phyloP scores from a whole-genome alignment of 177 flowering plant genomes.

The Vitis hybrid region DNA sequence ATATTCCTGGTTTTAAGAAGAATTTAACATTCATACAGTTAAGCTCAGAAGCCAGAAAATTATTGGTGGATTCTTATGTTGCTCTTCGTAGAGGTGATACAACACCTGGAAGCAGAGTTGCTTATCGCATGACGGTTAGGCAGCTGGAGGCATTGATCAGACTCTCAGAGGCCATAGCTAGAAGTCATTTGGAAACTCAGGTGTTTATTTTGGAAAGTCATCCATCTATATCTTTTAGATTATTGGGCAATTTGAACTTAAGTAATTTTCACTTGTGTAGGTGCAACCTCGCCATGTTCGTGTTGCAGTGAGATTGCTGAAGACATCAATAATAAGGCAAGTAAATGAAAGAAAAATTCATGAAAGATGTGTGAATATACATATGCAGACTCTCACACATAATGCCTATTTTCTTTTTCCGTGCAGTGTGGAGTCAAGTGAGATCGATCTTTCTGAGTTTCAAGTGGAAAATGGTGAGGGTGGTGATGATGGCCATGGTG shows the following conservation, averaged over 20 bases:
- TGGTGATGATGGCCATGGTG: conserved; percentile 22
- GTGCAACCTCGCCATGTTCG: conserved; percentile 75
- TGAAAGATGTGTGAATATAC: not conserved
- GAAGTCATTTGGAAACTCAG: conserved; percentile 73
- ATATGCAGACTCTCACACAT: not conserved
- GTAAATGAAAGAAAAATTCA: conserved; percentile 2
- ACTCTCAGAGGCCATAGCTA: conserved; percentile 89
- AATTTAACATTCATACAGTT: conserved; percentile 41
- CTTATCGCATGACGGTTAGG: conserved; percentile 97
- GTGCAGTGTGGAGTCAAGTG: conserved; percentile 89
- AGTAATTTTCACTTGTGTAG: conserved; percentile 30
- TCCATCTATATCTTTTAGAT: too few species aligned
- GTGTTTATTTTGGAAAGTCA: conserved; percentile 24
- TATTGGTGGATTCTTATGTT: conserved; percentile 90
- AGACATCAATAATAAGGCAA: conserved; percentile 92
- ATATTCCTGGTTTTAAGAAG: too few species aligned
- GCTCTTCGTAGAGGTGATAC: conserved; percentile 88
- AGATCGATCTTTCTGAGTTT: conserved; percentile 92
- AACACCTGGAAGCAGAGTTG: conserved; percentile 91
- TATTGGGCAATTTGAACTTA: not conserved
- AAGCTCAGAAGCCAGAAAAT: conserved; percentile 67
- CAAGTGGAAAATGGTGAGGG: conserved; percentile 51
- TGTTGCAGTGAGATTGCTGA: conserved; percentile 71
- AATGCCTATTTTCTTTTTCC: conserved; percentile 4
- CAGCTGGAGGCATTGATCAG: conserved; percentile 94